phyloP scores from a whole-genome alignment of 768 basidiomycete genomes.

The Gloeopeniophorella convolvens region DNA sequence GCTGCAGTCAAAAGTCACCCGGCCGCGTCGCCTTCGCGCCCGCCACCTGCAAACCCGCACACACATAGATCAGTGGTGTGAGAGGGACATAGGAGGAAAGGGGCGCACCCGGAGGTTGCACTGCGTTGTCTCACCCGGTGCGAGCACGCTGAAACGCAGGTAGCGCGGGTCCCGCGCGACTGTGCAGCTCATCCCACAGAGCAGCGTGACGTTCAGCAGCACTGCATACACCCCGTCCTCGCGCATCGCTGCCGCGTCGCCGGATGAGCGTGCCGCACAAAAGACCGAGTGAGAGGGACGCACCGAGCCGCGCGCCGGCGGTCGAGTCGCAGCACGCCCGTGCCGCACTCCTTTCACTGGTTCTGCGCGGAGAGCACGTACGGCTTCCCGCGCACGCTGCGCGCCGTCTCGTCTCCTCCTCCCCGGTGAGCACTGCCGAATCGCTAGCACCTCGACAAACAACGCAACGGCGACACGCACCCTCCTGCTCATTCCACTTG shows the following conservation, averaged over 20 bases:
- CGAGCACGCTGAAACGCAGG: conserved; percentile 67
- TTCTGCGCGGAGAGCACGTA: conserved; percentile 50
- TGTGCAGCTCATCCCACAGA: conserved; percentile 69
- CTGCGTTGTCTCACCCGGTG: conserved; percentile 51
- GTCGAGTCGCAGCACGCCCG: conserved; percentile 65
- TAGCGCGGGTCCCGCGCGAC: conserved; percentile 76
- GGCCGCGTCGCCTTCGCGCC: too few species aligned
- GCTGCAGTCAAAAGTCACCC: too few species aligned
- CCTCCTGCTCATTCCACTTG: conserved; percentile 62
- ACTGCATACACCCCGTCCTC: conserved; percentile 77
- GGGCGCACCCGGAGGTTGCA: conserved; percentile 66
- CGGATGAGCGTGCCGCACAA: neutral
- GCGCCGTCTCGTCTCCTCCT: conserved; percentile 77
- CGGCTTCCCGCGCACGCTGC: conserved; percentile 73
- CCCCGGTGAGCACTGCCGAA: conserved; percentile 72
- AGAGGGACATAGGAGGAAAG: too few species aligned
- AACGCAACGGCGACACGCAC: conserved; percentile 37
- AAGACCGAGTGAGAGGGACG: conserved; percentile 13
- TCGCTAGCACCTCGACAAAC: too few species aligned
- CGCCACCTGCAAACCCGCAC: too few species aligned
- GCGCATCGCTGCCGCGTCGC: conserved; percentile 57
- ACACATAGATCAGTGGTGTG: too few species aligned
- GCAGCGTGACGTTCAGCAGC: conserved; percentile 67
- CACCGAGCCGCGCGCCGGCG: conserved; percentile 63
- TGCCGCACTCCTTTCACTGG: conserved; percentile 76